These are phyloP conservation scores for Penicillium sp. DNA, from an alignment of 2,329 filamentous ascomycete species.

Conservation along the genomic window DNA sequence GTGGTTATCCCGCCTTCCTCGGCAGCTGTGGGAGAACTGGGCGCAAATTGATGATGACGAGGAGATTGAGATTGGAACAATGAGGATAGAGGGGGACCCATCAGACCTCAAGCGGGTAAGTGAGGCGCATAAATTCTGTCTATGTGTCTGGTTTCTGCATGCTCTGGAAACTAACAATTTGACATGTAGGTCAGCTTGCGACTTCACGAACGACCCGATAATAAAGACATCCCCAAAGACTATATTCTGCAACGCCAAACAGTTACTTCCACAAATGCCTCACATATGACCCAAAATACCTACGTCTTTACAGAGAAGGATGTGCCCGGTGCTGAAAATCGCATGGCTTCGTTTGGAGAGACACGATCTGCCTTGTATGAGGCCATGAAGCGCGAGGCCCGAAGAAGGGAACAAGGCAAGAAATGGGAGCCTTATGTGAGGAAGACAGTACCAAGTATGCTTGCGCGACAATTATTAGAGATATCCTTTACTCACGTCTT, in stretches of 20 bases:
- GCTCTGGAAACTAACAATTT: conserved; percentile 13
- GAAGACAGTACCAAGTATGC: conserved; percentile 67
- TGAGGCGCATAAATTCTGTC: background rate
- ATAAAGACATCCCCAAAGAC: conserved; percentile 78
- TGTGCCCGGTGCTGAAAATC: conserved; percentile 69
- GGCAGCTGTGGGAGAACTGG: conserved; percentile 81
- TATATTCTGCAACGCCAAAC: conserved; percentile 76
- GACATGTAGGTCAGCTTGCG: conserved; percentile 65
- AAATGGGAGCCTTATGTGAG: conserved; percentile 59
- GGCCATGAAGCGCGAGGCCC: conserved; percentile 45
- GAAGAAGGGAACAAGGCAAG: conserved; percentile 51
- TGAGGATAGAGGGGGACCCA: conserved; percentile 61
- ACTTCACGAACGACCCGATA: conserved; percentile 65
- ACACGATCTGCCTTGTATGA: conserved; percentile 49
- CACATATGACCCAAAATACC: conserved; percentile 68
- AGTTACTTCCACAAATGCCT: conserved; percentile 43
- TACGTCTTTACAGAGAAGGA: conserved; percentile 94
- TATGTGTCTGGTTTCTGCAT: background rate
- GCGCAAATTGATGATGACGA: conserved; percentile 72
- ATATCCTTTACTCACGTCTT: background rate
- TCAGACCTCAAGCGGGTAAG: conserved; percentile 52
- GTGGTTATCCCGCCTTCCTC: conserved; percentile 77
- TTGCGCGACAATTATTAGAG: background rate
- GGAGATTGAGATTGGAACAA: conserved; percentile 76
- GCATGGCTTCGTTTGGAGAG: conserved; percentile 44